Evolutionary conservation across 1,139 yeast species (phyloP).

Genomic region (Zygosaccharomyces sapae): DNA sequence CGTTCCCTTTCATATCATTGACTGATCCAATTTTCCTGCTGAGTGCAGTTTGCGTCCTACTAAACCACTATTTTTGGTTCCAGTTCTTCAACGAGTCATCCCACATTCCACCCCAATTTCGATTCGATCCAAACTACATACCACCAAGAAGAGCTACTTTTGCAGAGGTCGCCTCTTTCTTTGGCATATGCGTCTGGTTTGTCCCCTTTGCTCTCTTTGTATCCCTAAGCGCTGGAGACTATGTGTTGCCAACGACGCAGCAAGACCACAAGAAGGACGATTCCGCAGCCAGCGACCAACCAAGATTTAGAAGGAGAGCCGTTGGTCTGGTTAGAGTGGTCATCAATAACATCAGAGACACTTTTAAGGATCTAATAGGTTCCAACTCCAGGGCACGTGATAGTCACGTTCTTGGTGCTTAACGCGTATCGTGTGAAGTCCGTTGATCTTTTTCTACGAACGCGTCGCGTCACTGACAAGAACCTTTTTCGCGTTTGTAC

Average conservation of each 20-base stretch:
- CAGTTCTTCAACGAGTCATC: slow-evolving; percentile 63
- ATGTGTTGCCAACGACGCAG: slow-evolving; percentile 61
- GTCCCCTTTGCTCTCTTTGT: slow-evolving; percentile 91
- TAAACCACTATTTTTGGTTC: slow-evolving; percentile 90
- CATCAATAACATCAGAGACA: slow-evolving; percentile 40
- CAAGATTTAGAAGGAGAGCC: slow-evolving; percentile 34
- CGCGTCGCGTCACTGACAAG: background rate
- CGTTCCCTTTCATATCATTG: slow-evolving; percentile 80
- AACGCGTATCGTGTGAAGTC: background rate
- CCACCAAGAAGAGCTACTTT: slow-evolving; percentile 77
- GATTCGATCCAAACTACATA: slow-evolving; percentile 53
- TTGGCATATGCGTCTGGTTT: slow-evolving; percentile 91
- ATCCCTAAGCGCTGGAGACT: slow-evolving; percentile 88
- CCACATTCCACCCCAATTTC: slow-evolving; percentile 46
- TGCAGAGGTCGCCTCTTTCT: slow-evolving; percentile 86
- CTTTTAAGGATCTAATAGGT: background rate
- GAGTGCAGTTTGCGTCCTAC: slow-evolving; percentile 67
- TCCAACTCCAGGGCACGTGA: background rate
- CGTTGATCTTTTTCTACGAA: background rate
- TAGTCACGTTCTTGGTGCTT: background rate
- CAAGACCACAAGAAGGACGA: slow-evolving; percentile 30
- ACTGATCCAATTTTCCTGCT: slow-evolving; percentile 65
- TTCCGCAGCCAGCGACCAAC: slow-evolving; percentile 32
- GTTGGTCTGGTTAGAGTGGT: slow-evolving; percentile 62
- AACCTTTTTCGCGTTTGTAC: background rate